Conservation (phyloP, 2,329 filamentous ascomycete species). For the Cryphonectria parasitica region DNA sequence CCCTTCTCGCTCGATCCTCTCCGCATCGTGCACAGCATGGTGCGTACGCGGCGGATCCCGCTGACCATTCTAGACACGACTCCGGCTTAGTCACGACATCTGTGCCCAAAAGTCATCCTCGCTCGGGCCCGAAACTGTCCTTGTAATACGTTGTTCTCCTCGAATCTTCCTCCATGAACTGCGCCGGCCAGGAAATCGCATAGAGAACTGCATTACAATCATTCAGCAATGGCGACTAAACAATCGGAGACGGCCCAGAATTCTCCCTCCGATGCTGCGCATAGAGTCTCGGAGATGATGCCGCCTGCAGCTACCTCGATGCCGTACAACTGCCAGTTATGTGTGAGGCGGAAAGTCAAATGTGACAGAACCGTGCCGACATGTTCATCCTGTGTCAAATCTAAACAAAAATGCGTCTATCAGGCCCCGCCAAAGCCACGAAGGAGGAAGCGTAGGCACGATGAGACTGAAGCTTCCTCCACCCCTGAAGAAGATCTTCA, state of each 20-base stretch:
- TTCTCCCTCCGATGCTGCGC: neutral
- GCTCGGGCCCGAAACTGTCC: neutral
- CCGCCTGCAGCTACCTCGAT: neutral
- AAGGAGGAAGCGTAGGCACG: conserved; percentile 40
- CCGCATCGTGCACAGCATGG: conserved; percentile 33
- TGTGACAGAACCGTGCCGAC: conserved; percentile 35
- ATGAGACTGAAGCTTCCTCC: neutral
- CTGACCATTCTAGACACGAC: neutral
- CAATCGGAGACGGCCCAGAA: neutral
- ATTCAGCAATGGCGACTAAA: neutral
- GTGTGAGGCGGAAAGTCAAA: conserved; percentile 37
- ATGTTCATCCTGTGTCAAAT: conserved; percentile 35
- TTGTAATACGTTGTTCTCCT: too few relatives aligned
- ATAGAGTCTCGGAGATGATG: neutral
- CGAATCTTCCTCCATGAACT: neutral
- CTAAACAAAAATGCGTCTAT: conserved; percentile 44
- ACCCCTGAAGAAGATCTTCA: conserved; percentile 35
- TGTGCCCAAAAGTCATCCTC: neutral
- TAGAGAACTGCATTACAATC: neutral
- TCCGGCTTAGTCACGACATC: neutral
- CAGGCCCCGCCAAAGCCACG: conserved; percentile 43
- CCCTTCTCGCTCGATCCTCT: conserved; percentile 18
- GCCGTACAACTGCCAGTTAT: conserved; percentile 36
- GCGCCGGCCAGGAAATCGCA: neutral
- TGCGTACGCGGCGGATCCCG: neutral